Conservation (phyloP, 345 rosid species). For the Lumnitzera littorea region DNA sequence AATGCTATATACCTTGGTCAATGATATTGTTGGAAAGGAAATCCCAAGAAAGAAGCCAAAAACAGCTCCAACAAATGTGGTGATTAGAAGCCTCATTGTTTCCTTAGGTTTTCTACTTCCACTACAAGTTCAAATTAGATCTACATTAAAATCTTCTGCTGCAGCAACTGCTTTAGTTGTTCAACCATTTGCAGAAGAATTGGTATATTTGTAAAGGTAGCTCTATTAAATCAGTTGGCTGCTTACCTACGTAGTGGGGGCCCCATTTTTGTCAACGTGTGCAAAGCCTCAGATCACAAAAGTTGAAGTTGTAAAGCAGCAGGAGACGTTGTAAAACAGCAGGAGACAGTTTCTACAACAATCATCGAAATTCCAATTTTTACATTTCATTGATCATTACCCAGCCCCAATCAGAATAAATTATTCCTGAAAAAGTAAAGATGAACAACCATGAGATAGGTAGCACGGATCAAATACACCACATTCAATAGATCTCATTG, state of each 20-base stretch:
- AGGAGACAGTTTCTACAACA: slow-evolving; percentile 10
- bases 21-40: slow-evolving; percentile 65
- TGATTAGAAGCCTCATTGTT: slow-evolving; percentile 64
- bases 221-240: too few species aligned
- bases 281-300: slow-evolving; percentile 13
- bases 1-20: slow-evolving; percentile 47
- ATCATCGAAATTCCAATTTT: slow-evolving; percentile 20
- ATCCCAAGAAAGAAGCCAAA: slow-evolving; percentile 84
- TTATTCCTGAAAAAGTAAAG: slow-evolving; percentile 3
- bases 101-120: slow-evolving; percentile 55
- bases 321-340: slow-evolving; percentile 15
- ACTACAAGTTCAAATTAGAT: slow-evolving; percentile 19
- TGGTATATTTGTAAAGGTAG: too few species aligned
- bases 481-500: too few species aligned
- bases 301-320: slow-evolving; percentile 14
- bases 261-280: slow-evolving; percentile 25
- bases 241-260: slow-evolving; percentile 29
- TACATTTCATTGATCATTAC: slow-evolving; percentile 5
- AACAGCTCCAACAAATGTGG: slow-evolving; percentile 54
- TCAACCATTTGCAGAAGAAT: too few species aligned
- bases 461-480: too few species aligned
- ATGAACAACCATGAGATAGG: too few species aligned
- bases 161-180: too few species aligned
- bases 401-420: slow-evolving; percentile 9
- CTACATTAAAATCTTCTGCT: too few species aligned